phyloP scores from a whole-genome alignment of 1,284 basidiomycete genomes.

The Fereydounia khargensis region DNA sequence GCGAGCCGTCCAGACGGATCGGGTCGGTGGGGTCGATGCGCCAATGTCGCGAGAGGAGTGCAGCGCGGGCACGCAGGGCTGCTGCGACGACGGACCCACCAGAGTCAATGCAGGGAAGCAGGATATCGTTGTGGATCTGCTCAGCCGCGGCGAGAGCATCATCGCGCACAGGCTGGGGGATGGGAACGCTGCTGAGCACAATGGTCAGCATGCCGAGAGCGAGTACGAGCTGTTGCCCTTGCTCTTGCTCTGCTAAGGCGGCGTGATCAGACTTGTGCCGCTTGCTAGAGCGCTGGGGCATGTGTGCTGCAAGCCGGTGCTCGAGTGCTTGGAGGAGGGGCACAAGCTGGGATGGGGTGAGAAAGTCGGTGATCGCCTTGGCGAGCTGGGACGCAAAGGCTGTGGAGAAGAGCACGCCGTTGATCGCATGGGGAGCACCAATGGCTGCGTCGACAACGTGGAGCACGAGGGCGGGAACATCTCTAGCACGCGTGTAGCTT shows the following conservation, averaged over 20 bases:
- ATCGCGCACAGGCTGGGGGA: slow-evolving; percentile 12
- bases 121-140: slow-evolving; percentile 11
- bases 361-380: slow-evolving; percentile 16
- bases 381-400: slow-evolving; percentile 17
- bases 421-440: no score
- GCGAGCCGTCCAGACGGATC: slow-evolving; percentile 26
- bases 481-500: slow-evolving; percentile 14
- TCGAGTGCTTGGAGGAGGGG: slow-evolving; percentile 11
- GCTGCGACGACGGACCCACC: slow-evolving; percentile 2
- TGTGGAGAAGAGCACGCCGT: slow-evolving; percentile 16
- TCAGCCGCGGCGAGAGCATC: slow-evolving; percentile 19
- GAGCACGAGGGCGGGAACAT: slow-evolving; percentile 12
- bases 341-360: slow-evolving; percentile 22
- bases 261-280: background rate
- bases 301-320: slow-evolving; percentile 5
- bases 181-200: background rate
- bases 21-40: slow-evolving; percentile 22
- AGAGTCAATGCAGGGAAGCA: slow-evolving; percentile 19
- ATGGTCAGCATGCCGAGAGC: background rate
- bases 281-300: background rate
- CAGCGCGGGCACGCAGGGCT: slow-evolving; percentile 15
- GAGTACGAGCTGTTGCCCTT: background rate
- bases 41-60: slow-evolving; percentile 23
- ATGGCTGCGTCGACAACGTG: background rate
- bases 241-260: no score